Evolutionary conservation across 495 filamentous ascomycete species (phyloP), one percentile per base, ranked within the genome.

Genomic region (Filosporella fistucella): DNA sequence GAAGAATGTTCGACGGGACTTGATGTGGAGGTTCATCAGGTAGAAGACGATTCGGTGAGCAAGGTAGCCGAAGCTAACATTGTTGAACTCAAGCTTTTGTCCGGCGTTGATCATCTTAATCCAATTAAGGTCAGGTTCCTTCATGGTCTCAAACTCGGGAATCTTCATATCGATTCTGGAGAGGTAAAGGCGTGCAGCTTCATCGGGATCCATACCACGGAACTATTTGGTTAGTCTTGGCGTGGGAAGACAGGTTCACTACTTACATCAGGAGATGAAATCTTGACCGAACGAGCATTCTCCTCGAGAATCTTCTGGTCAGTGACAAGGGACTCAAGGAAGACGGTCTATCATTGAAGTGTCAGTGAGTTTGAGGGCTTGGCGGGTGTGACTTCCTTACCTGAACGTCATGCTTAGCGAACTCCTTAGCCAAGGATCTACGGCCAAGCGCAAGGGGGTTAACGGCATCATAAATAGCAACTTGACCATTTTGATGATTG

Each of bases 91-190:
- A 46, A 97, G 78, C 37, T 83, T 71, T 63, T 94, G 82, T n/a
- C 94, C 94, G 7, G 94, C 94, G 59, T 99, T 97, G 55, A 95
- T 94, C 90, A 99, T 95, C 79, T 96, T 97, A 73, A 97, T 89
- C 61, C 89, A 99, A 59, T 96, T 96, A 46, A 97, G 71, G 49
- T 96, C 89, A 23, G 76, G 72, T 59, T 97, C 93, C 55, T 91
- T 77, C 90, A 99, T 97, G 0, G 89, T 95, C 67, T 97, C 91
- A 56, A 96, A 97, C 47, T 90, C 81, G 17, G 94, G 94, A 42
- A 97, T 97, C 48, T 93, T 89, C 37, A 85, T 82, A 43, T 86
- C 79, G 59, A 97, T 96, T 21, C 94, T 84, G 47, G 79, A 75
- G 20, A 99, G 75, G 57, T 99, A 99, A 55, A 91, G 84, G 55